Evolutionary conservation across 1,284 basidiomycete genomes (phyloP), one percentile per base, ranked within the genome.

Genomic region (Fistulina hepatica): DNA sequence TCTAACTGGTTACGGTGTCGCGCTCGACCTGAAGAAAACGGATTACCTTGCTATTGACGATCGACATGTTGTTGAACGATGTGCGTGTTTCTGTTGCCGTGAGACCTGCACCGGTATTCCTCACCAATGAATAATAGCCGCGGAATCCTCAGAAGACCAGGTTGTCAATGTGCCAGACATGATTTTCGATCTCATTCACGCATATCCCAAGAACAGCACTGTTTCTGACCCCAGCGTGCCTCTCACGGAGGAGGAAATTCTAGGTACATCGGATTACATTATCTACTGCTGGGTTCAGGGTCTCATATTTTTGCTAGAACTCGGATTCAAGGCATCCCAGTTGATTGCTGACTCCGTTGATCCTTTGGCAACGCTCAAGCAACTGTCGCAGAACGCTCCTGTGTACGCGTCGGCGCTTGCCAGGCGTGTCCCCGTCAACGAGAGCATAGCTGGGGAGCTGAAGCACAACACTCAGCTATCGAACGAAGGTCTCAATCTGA

Each of bases 41-140:
- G 94, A 98, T 55, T 98, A 98, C 54, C 73, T 97, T 11, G 91
- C 86, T 3, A 67, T 97, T 3, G 92, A 97, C 53, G 92, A 97
- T 55, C 65, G 34, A 54, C 66, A 13, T 48, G 57, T 12, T 19
- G n/a, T n/a, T n/a, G n/a, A n/a, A n/a, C n/a, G n/a, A 9, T 17
- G 15, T 36, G 12, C 17, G 27, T n/a, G 15, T 37, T 36, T 41
- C 44, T 34, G 22, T 39, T 23, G 23, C 39, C 5, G 28, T 36
- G n/a, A n/a, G n/a, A n/a, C n/a, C n/a, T n/a, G n/a, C n/a, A n/a
- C n/a, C n/a, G n/a, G n/a, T n/a, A n/a, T n/a, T n/a, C n/a, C n/a
- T n/a, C n/a, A n/a, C n/a, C n/a, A n/a, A n/a, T n/a, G n/a, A n/a
- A n/a, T n/a, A n/a, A n/a, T n/a, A n/a, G n/a, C n/a, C 27, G 38